These are phyloP conservation scores for Pelargonium myrrhifolium DNA, from an alignment of 441 rosid species.

Conservation along the genomic window DNA sequence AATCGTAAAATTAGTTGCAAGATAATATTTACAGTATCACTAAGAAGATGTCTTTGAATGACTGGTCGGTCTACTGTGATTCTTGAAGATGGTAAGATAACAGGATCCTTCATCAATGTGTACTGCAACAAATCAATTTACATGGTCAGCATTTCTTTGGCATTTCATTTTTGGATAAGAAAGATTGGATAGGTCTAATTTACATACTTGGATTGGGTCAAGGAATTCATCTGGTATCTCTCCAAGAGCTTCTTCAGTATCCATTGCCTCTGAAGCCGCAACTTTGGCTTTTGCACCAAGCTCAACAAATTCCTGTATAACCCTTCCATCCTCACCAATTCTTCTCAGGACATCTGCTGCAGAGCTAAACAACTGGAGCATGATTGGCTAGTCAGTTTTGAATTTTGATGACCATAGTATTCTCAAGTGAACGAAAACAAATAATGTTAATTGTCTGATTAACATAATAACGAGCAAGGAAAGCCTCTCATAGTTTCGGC, in stretches of 20 bases:
- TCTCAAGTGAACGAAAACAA: too few species aligned
- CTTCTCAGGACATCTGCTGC: conserved; percentile 74
- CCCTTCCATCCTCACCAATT: conserved; percentile 78
- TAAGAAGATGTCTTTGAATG: conserved; percentile 98
- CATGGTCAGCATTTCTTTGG: conserved; percentile 1
- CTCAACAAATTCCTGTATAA: conserved; percentile 63
- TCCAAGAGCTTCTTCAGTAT: conserved; percentile 87
- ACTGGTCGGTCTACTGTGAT: conserved; percentile 81
- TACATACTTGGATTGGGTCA: conserved; percentile 79
- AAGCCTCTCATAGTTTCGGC: neutral
- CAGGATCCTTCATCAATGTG: conserved; percentile 97
- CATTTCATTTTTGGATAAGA: too few species aligned
- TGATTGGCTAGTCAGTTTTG: conserved; percentile 20
- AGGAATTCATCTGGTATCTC: conserved; percentile 98
- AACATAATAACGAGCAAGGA: neutral
- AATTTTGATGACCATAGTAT: too few species aligned
- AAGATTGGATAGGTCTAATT: neutral
- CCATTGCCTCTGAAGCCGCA: conserved; percentile 95
- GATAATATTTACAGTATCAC: conserved; percentile 49
- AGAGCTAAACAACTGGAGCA: conserved; percentile 68
- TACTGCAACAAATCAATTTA: conserved; percentile 38
- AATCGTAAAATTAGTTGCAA: neutral
- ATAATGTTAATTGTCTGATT: too few species aligned
- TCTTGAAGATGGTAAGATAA: conserved; percentile 85
- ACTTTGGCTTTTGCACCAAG: conserved; percentile 75